Evolutionary conservation across 2,329 filamentous ascomycete species (phyloP), one percentile per base, ranked within the genome.

Genomic region (Aspergillus oerlinghausenensis): DNA sequence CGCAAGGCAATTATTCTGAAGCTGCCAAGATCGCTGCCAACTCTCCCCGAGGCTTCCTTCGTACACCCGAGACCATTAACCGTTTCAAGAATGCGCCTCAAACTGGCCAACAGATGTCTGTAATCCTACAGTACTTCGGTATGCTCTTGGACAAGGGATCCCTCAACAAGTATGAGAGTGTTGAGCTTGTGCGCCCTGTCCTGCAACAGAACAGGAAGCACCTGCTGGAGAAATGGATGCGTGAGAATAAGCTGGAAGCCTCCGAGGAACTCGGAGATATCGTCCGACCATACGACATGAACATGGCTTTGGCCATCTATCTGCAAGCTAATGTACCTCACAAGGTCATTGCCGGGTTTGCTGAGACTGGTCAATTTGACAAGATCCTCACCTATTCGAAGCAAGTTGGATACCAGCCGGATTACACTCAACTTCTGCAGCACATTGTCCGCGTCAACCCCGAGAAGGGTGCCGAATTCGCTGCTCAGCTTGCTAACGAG

Each of bases 231-330:
- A 99, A 99, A 77, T 99, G 95, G 95, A 84, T 97, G 74, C 88
- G 88, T 70, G 94, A 97, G 77, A 89, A 91, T 76, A 99, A 99
- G 81, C 83, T 99, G 47, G 90, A 95, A 73, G 92, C 89, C 77
- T 97, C 94, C 0, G 94, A 99, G 78, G 90, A 97, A 75, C 85
- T 99, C 51, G 94, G 94, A 79, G 95, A 99, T 73, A 85, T 96
- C 67, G 89, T 97, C 51, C 89, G 94, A 50, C 83, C 89, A 21
- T 91, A 97, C 67, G 94, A 99, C 71, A 81, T 96, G 68, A 88
- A 88, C 71, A 83, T 97, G 70, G 94, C 95, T 28, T 81, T 99
- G 56, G 84, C 81, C 58, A 92, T 99, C 66, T 99, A 97, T 75
- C 83, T 94, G 59, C 89, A 94, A 73, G 92, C 93, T 67, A 92